Evolutionary conservation across 257 asterid genomes (phyloP).

Genomic region (Voacanga thouarsii): DNA sequence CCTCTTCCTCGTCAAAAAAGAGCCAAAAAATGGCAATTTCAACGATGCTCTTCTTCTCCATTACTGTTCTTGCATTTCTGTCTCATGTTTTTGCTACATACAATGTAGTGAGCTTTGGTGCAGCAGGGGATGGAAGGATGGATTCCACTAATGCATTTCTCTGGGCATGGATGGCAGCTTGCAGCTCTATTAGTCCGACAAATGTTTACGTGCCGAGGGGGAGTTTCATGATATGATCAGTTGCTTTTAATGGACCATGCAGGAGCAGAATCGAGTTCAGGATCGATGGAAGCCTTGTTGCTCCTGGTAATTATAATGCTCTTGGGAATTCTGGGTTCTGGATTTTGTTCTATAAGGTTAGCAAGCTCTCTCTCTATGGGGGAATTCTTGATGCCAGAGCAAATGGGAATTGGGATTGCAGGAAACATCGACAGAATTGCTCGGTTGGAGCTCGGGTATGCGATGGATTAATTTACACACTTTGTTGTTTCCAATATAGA

Average conservation of each 20-base stretch:
- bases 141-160: constrained; percentile 62
- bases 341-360: constrained; percentile 62
- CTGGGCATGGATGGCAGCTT: constrained; percentile 66
- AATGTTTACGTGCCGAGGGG: constrained; percentile 63
- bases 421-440: constrained; percentile 33
- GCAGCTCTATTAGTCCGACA: constrained; percentile 49
- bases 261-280: constrained; percentile 42
- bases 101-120: constrained; percentile 60
- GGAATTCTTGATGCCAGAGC: constrained; percentile 73
- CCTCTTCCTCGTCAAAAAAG: neutral
- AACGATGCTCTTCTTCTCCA: constrained; percentile 6
- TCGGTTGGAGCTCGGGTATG: constrained; percentile 69
- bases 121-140: constrained; percentile 65
- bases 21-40: constrained; percentile 4
- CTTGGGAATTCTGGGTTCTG: constrained; percentile 52
- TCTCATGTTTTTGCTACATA: constrained; percentile 19
- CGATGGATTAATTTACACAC: neutral
- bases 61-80: neutral
- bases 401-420: constrained; percentile 52
- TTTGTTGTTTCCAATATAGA: too few relatives aligned
- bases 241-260: constrained; percentile 61
- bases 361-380: constrained; percentile 46
- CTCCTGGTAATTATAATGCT: constrained; percentile 42
- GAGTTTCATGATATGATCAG: constrained; percentile 37
- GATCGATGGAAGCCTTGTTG: constrained; percentile 52